A percentile compares a stretch with the other conserved stretches of the same genome.
These are phyloP conservation scores for Colletotrichum orchidophilum DNA, from an alignment of 2,329 filamentous ascomycete genomes.

Conservation along the genomic window DNA sequence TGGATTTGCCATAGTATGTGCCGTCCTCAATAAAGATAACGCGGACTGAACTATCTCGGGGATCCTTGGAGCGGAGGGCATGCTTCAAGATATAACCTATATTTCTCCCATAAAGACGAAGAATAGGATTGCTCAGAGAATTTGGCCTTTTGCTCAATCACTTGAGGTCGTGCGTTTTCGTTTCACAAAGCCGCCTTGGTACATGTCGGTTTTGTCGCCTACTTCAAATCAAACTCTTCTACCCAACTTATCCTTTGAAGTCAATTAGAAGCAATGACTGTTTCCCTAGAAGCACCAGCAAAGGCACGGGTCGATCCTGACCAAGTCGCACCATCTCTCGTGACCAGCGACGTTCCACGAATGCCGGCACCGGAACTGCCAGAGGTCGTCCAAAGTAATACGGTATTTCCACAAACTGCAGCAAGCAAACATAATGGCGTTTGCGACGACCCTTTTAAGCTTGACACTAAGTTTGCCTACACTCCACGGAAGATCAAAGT, in stretches of 20 bases:
- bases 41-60: not conserved
- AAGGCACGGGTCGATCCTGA: not conserved
- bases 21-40: not conserved
- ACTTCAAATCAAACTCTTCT: not conserved
- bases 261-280: not conserved
- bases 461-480: slow-evolving; percentile 40
- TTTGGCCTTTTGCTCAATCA: not conserved
- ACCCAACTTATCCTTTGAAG: not conserved
- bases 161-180: not conserved
- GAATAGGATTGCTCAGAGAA: not conserved
- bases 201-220: not conserved
- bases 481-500: slow-evolving; percentile 43
- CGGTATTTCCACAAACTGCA: not conserved
- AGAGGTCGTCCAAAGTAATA: not conserved
- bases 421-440: slow-evolving; percentile 19
- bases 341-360: not conserved
- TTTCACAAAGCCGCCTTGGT: not conserved
- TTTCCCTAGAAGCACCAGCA: not conserved
- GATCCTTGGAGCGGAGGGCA: not conserved
- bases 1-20: not conserved
- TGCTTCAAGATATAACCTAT: not conserved
- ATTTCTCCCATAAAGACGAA: not conserved
- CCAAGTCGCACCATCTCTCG: not conserved
- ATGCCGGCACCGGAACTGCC: not conserved
- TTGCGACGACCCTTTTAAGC: slow-evolving; percentile 40